phyloP scores from a whole-genome alignment of 2,329 filamentous ascomycete genomes.

The Calonectria leucothoes region DNA sequence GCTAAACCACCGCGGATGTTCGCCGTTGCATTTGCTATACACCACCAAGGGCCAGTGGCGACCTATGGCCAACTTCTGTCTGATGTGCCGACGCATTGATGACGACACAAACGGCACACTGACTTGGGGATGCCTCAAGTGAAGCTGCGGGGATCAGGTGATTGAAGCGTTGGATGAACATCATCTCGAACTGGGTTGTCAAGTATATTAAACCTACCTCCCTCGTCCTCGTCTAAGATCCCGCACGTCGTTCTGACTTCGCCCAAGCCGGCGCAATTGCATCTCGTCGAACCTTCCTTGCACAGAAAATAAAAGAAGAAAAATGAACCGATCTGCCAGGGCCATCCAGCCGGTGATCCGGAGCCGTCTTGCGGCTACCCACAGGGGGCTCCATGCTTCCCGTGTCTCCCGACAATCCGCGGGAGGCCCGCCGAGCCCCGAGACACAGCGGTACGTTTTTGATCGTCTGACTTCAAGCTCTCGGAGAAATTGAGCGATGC shows the following conservation, averaged over 20 bases:
- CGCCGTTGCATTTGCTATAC: slow-evolving; percentile 9
- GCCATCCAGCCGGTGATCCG: slow-evolving; percentile 1
- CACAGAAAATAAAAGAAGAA: neutral
- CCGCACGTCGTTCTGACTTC: neutral
- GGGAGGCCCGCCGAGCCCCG: slow-evolving; percentile 2
- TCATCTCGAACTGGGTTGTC: neutral
- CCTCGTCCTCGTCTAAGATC: neutral
- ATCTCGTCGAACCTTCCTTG: neutral
- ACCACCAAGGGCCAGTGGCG: slow-evolving; percentile 7
- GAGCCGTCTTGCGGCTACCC: neutral
- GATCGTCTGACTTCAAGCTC: neutral
- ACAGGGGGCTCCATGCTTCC: slow-evolving; percentile 12
- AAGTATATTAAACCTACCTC: neutral
- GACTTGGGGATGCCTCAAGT: neutral
- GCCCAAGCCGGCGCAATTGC: neutral
- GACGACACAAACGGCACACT: slow-evolving; percentile 34
- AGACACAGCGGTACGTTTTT: slow-evolving; percentile 11
- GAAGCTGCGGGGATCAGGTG: slow-evolving; percentile 3
- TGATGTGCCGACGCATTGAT: slow-evolving; percentile 36
- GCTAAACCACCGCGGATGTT: neutral
- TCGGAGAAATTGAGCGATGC: neutral
- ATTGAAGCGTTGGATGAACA: slow-evolving; percentile 3
- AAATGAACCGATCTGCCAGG: neutral
- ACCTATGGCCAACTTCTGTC: slow-evolving; percentile 29
- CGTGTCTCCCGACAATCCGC: neutral